Evolutionary conservation across 352 stramenopile genomes (phyloP).

Genomic region (Phytophthora hybrid): DNA sequence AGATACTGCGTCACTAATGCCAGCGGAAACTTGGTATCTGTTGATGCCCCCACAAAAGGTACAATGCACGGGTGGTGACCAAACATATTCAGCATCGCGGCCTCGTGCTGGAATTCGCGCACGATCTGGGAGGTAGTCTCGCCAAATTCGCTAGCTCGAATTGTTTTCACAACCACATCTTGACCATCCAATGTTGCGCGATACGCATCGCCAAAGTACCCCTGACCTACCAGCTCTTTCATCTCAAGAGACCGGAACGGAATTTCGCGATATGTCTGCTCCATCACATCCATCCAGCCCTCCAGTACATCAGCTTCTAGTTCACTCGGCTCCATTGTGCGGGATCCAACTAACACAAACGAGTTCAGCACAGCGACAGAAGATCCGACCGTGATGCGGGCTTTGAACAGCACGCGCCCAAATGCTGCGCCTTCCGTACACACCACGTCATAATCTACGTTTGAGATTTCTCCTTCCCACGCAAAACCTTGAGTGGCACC

Average conservation of each 20-base stretch:
- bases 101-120: conserved; percentile 86
- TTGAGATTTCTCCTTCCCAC: conserved; percentile 79
- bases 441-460: conserved; percentile 65
- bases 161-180: conserved; percentile 87
- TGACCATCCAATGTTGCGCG: conserved; percentile 65
- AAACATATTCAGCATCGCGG: conserved; percentile 84
- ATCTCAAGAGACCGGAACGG: conserved; percentile 70
- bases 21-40: conserved; percentile 70
- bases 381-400: conserved; percentile 72
- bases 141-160: conserved; percentile 78
- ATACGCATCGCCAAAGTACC: conserved; percentile 85
- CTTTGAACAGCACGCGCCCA: conserved; percentile 77
- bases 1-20: conserved; percentile 81
- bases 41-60: conserved; percentile 82
- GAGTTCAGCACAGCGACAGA: conserved; percentile 76
- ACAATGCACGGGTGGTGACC: conserved; percentile 84
- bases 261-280: conserved; percentile 82
- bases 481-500: conserved; percentile 70
- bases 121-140: conserved; percentile 79
- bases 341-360: conserved; percentile 72
- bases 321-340: conserved; percentile 46
- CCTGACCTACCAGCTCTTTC: conserved; percentile 78
- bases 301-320: conserved; percentile 62
- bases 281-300: conserved; percentile 75
- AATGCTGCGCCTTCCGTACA: conserved; percentile 61